Evolutionary conservation across 495 filamentous ascomycete species (phyloP), one percentile per base, ranked within the genome.

Genomic region (Darksidea phi): DNA sequence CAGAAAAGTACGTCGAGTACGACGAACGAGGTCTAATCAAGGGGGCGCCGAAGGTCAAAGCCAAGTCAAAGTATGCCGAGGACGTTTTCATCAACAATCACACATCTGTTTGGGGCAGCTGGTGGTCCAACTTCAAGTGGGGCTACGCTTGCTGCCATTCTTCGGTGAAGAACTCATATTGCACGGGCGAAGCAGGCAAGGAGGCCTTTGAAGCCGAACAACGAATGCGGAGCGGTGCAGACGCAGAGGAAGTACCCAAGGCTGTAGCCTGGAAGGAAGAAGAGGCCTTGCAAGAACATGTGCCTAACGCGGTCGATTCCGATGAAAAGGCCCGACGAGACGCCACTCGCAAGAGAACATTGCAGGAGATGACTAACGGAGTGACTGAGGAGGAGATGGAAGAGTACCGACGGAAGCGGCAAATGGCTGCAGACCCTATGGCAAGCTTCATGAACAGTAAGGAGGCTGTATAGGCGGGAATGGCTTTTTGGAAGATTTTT

Each of bases 61-160:
- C 84, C 20, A 94, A 88, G 71, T 93, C 88, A 18, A 97, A 97
- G 69, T 97, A 97, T 67, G 73, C 85, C 0, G 94, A 98, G 67
- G 90, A 98, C 65, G 79, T 96, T 4, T 76, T 90, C 62, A 78
- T 84, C 73, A 93, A 95, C 76, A 98, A 98, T 67, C 94, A 98
- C 71, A 90, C 84, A 20, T 84, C 88, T 0, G 90, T 96, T 0
- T 98, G 92, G 89, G 94, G 94, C 36, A 96, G 91, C 70, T 98
- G 94, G 94, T 98, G 94, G 94, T 81, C 83, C 42, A 84, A 90
- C 57, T 97, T 96, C 76, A 79, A 87, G 74, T 98, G 94, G 94
- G 94, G 95, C n/a, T 98, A 96, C 73, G 82, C 89, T 23, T 98
- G 94, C 75, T 98, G 94, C 79, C 90, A 89, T 72, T 95, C 90